Evolutionary conservation across 2,329 filamentous ascomycete genomes (phyloP), one percentile per base, ranked within the genome.

Genomic region (Diaporthe citrichinensis): DNA sequence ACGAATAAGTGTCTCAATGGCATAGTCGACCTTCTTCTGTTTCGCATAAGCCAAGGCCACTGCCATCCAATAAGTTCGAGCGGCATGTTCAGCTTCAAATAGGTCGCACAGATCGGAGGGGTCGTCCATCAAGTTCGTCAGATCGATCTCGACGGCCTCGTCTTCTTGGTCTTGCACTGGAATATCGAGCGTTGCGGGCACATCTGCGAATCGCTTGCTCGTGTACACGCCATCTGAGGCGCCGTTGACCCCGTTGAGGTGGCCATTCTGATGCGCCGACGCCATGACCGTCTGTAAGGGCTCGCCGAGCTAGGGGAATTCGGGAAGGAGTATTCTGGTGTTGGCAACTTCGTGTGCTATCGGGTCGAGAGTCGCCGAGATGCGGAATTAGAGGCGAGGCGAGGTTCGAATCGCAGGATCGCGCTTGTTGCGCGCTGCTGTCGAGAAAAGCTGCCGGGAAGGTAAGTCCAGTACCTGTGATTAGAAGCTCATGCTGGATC

Each of bases 1-100:
- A 80, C 94, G 94, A 68, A 92, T 91, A 79, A 93, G 86, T 87
- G 93, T 92, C 83, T 93, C 92, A 80, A 93, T 93, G 75, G 92
- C 91, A 86, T 97, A 94, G 82, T 98, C 96, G 77, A 97, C 91
- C 86, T 98, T 98, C 82, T 93, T 93, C 86, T 98, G 95, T 86
- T 98, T 99, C 55, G 97, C 96, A 82, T 99, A 99, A 65, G 96
- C 96, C 76, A 98, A 89, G 57, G 97, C 94, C 79, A 98, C 97
- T n/a, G 95, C 96, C 89, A 99, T 96, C 97, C 97, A 99, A 80
- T 97, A 97, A 71, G 93, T 95, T 81, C 96, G 95, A 51, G 95
- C 94, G 23, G 95, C 96, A 81, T 93, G 92, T 84, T 99, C 97
- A 81, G 97, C 98, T 86, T 99, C 96, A 78, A 99, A 92, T 69